phyloP scores from a whole-genome alignment of 768 basidiomycete species.

The Tylopilus vinaceipallidus region DNA sequence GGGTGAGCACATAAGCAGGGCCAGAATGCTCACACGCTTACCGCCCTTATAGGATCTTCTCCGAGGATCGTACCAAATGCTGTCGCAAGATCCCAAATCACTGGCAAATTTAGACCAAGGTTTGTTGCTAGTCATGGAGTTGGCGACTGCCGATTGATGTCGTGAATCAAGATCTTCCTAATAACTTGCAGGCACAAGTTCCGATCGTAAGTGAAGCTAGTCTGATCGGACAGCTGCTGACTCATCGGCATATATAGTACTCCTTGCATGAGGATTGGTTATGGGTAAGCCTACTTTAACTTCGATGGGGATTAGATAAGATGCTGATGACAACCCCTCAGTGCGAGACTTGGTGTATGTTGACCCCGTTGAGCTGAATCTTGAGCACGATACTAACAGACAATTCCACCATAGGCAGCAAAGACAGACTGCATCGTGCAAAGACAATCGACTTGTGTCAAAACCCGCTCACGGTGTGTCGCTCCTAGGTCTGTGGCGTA shows the following conservation, averaged over 20 bases:
- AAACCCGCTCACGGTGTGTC: conserved; percentile 85
- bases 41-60: conserved; percentile 64
- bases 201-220: conserved; percentile 78
- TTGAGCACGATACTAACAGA: not conserved
- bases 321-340: conserved; percentile 28
- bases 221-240: not conserved
- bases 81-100: conserved; percentile 93
- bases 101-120: conserved; percentile 95
- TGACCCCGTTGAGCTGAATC: not conserved
- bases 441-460: conserved; percentile 96
- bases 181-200: conserved; percentile 88
- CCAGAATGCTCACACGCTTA: not conserved
- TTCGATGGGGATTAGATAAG: not conserved
- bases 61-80: conserved; percentile 86
- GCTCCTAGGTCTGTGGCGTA: not conserved
- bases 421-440: conserved; percentile 72
- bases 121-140: conserved; percentile 21
- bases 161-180: conserved; percentile 73
- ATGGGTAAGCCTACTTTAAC: conserved; percentile 60
- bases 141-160: not conserved
- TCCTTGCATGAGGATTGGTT: conserved; percentile 93
- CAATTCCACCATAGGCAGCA: conserved; percentile 54
- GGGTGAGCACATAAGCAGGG: conserved; percentile 36
- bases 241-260: conserved; percentile 52
- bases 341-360: conserved; percentile 99